Conservation (phyloP, 148 eudicot genomes). For the Selenicereus undatus region DNA sequence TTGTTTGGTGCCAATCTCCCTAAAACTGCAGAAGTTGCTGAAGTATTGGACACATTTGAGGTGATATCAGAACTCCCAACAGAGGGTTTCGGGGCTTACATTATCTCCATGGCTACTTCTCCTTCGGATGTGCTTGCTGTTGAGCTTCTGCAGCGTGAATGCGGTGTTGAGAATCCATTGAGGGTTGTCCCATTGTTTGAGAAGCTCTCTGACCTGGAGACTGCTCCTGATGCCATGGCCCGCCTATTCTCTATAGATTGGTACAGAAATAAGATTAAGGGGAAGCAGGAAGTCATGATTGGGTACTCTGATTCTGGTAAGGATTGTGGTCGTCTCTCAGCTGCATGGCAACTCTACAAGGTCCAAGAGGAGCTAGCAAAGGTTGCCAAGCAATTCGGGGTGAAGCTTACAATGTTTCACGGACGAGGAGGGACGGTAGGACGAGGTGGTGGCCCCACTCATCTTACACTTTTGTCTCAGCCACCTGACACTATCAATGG, state of each 20-base stretch:
- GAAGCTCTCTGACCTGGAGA: constrained; percentile 86
- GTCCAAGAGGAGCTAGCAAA: constrained; percentile 80
- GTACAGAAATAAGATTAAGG: constrained; percentile 66
- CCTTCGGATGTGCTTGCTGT: constrained; percentile 96
- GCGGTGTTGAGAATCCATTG: constrained; percentile 53
- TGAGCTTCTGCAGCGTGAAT: constrained; percentile 86
- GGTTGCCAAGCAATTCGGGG: constrained; percentile 70
- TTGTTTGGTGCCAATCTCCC: constrained; percentile 78
- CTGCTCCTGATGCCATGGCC: constrained; percentile 77
- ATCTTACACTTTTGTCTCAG: constrained; percentile 83
- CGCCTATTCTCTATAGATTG: constrained; percentile 87
- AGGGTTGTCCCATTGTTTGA: constrained; percentile 92
- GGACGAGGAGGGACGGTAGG: constrained; percentile 95
- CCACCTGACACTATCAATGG: constrained; percentile 85
- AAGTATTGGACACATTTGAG: constrained; percentile 69
- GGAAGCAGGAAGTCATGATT: constrained; percentile 93
- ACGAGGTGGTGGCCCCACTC: constrained; percentile 93
- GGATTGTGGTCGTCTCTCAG: constrained; percentile 92
- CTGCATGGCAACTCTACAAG: constrained; percentile 91
- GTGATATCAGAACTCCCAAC: constrained; percentile 84
- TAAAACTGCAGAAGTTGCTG: constrained; percentile 86
- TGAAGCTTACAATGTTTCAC: constrained; percentile 91
- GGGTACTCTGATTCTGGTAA: constrained; percentile 95
- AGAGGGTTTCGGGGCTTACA: constrained; percentile 78
- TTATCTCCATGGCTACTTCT: constrained; percentile 92